Evolutionary conservation across 192 early-diverging fungal genomes (phyloP), one percentile per base, ranked within the genome.

Genomic region (Spizellomyces sp.): DNA sequence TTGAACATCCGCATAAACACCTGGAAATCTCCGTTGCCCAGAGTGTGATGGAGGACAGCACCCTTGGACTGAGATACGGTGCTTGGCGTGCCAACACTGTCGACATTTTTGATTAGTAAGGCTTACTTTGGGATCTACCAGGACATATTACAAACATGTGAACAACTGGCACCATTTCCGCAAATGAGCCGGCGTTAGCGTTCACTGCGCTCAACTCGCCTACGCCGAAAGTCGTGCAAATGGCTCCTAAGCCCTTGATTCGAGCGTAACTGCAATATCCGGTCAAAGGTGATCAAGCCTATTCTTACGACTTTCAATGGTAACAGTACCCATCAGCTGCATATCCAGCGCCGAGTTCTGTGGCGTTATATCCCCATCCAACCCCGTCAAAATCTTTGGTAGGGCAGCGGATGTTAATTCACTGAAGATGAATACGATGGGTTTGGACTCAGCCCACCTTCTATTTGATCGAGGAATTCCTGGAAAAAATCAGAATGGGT

Each of bases 11-110:
- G 66, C 8, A 19, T 36, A 22, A 83, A 84, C 21, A 84, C 81
- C 7, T 59, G 46, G 65, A 79, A 84, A 27, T 84, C 76, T n/a
- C 83, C 83, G 42, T 84, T 84, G n/a, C 83, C 83, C 9, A 84
- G 76, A 17, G 83, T 75, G 43, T 84, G 83, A 61, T 84, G 83
- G 27, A 84, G 59, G 27, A 84, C 62, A 9, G 81, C 81, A 19
- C 83, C 83, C 9, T 72, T 47, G 6, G 78, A 62, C 66, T 84
- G 83, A 50, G 81, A 81, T 54, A 75, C 69, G 19, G 79, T 83
- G 15, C 64, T 73, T 8, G 83, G 83, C 8, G 81, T 81, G 22
- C 83, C 83, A 17, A 83, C 83, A 63, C 64, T 66, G 45, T 19
- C 27, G 3, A 36, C 27, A 36, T 36, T 36, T 36, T 36, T 36